Conservation (phyloP, 371 early-diverging fungal genomes). For the Mucor plumbeus region DNA sequence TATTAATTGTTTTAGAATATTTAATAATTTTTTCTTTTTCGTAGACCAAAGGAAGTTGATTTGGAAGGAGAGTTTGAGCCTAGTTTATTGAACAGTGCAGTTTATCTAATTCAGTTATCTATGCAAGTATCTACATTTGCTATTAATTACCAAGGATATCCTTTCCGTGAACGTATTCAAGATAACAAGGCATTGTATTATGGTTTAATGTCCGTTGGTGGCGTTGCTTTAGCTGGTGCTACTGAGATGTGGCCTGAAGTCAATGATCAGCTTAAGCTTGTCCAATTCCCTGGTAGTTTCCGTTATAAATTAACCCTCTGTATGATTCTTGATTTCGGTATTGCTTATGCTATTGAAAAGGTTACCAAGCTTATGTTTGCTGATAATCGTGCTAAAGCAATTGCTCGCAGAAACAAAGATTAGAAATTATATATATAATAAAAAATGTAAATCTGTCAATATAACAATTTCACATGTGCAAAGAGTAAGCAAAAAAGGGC, state of each 20-base stretch:
- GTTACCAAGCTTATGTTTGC: conserved; percentile 68
- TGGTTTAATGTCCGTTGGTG: conserved; percentile 85
- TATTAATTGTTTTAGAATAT: not conserved
- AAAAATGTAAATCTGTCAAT: conserved; percentile 2
- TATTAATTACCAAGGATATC: conserved; percentile 98
- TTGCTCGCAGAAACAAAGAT: conserved; percentile 43
- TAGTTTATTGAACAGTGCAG: conserved; percentile 94
- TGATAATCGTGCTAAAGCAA: conserved; percentile 74
- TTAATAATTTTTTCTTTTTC: not conserved
- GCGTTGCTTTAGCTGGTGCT: conserved; percentile 88
- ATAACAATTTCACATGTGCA: not conserved
- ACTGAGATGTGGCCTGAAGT: conserved; percentile 89
- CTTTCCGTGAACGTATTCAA: conserved; percentile 97
- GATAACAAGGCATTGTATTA: conserved; percentile 96
- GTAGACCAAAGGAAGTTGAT: conserved; percentile 78
- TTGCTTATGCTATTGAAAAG: conserved; percentile 72
- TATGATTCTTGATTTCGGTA: conserved; percentile 77
- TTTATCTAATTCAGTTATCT: conserved; percentile 95
- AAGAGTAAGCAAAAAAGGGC: not conserved
- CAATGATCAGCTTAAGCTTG: conserved; percentile 91
- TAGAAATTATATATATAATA: conserved; percentile 5
- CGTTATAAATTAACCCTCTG: conserved; percentile 67
- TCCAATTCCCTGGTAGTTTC: conserved; percentile 88
- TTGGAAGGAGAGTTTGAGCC: conserved; percentile 94
- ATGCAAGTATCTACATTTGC: conserved; percentile 99